Evolutionary conservation across 176 grass and related monocot genomes (phyloP), one percentile per base, ranked within the genome.

Genomic region (Tuctoria greenei): DNA sequence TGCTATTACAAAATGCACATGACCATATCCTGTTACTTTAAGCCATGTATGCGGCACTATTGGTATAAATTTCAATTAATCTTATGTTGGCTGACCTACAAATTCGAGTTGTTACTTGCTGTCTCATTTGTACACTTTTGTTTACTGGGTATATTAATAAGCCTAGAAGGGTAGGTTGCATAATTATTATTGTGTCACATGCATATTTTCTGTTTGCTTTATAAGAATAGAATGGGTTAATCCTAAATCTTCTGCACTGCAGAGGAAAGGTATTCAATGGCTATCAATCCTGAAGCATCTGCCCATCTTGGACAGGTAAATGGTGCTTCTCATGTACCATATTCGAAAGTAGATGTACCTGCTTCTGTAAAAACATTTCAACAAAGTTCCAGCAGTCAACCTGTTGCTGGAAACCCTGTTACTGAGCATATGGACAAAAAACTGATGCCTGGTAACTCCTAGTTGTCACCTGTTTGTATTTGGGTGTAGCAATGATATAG

Each of bases 181-280:
- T 43, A 6, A 27, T 8, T 25, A 64, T 65, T n/a, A 45, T 77
- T 66, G 61, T 73, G 41, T 17, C 28, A 61, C 26, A 40, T 67
- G 23, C 37, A 44, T 37, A 45, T 11, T 50, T 76, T 75, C 14
- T 57, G 0, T 69, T 74, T 64, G 1, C 17, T 67, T 45, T 77
- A 36, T 64, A 74, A 72, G 42, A 16, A 64, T n/a, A 54, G 42
- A 28, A 75, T 64, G 52, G 47, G 36, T 81, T 82, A 69, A 81
- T 90, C 59, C 47, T 85, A 38, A 62, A 57, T 60, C 18, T 78
- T 88, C 57, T 75, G 14, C 57, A 37, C 65, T 83, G 37, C 83
- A 97, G 94, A 89, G 76, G 78, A 82, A 77, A 93, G 69, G 27
- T 83, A 82, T 49, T 65, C 88, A 46, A 82, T 83, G 86, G 74